Evolutionary conservation across 116 monocot genomes (phyloP).

Genomic region (Zostera marina): DNA sequence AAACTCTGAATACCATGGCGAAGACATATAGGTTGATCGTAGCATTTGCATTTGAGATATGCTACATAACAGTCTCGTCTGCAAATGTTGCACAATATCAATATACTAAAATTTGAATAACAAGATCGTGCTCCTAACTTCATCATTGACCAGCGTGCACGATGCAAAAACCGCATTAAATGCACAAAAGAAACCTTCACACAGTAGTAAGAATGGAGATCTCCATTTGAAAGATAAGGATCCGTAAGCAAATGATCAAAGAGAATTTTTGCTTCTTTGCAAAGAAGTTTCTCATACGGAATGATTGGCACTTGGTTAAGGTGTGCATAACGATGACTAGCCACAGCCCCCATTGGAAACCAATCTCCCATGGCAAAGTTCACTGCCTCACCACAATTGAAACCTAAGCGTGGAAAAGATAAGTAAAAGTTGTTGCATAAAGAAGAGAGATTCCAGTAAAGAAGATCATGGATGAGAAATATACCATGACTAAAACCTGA

Average conservation of each 20-base stretch:
- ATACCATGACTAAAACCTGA: slow-evolving; percentile 96
- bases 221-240: slow-evolving; percentile 11
- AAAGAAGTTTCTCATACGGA: slow-evolving; percentile 83
- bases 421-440: background rate
- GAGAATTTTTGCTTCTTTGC: slow-evolving; percentile 66
- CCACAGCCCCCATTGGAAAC: slow-evolving; percentile 64
- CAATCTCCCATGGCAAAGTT: slow-evolving; percentile 95
- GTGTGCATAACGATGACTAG: slow-evolving; percentile 67
- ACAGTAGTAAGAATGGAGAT: slow-evolving; percentile 14
- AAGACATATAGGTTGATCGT: slow-evolving; percentile 46
- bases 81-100: slow-evolving; percentile 50
- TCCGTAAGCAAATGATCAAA: slow-evolving; percentile 11
- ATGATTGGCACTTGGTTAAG: slow-evolving; percentile 66
- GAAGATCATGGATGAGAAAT: background rate
- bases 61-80: slow-evolving; percentile 71
- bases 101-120: slow-evolving; percentile 10
- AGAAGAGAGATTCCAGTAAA: background rate
- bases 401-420: slow-evolving; percentile 30
- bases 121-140: slow-evolving; percentile 29
- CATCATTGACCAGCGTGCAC: slow-evolving; percentile 31
- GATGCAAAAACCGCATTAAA: slow-evolving; percentile 55
- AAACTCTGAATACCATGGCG: slow-evolving; percentile 41
- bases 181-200: slow-evolving; percentile 50
- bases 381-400: slow-evolving; percentile 97
- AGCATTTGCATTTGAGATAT: slow-evolving; percentile 62